Evolutionary conservation across 768 basidiomycete species (phyloP).

Genomic region (Mycena metata): DNA sequence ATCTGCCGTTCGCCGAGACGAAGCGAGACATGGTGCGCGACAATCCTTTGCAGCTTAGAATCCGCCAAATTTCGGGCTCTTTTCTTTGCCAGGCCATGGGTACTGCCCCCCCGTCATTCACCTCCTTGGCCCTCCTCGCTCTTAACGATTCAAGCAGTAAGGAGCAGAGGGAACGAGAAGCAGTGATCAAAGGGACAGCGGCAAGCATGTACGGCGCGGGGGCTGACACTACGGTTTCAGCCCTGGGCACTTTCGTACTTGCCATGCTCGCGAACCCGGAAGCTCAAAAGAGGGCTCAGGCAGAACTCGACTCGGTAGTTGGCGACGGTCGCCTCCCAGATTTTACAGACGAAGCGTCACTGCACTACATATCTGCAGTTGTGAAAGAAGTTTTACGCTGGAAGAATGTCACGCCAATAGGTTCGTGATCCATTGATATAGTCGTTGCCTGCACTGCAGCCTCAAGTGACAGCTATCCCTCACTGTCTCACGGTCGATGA

Average conservation of each 20-base stretch:
- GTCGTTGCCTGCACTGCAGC: no score
- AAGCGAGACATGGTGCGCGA: no score
- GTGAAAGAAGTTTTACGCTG: slow-evolving; percentile 50
- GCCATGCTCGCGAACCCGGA: slow-evolving; percentile 54
- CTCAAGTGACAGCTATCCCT: slow-evolving; percentile 7
- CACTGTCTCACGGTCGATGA: slow-evolving; percentile 38
- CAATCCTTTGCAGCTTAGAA: no score
- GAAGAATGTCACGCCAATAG: slow-evolving; percentile 39
- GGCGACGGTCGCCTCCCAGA: slow-evolving; percentile 50
- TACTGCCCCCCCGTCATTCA: slow-evolving; percentile 15
- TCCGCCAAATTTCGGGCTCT: no score
- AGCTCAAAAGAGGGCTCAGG: slow-evolving; percentile 51
- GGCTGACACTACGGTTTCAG: slow-evolving; percentile 36
- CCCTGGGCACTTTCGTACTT: slow-evolving; percentile 49
- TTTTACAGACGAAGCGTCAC: slow-evolving; percentile 45
- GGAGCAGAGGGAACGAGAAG: slow-evolving; percentile 1
- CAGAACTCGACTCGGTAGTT: slow-evolving; percentile 53
- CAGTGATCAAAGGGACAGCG: not conserved
- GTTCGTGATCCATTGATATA: not conserved
- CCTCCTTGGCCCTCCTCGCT: slow-evolving; percentile 24
- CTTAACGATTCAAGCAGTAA: not conserved
- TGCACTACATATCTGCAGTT: slow-evolving; percentile 11
- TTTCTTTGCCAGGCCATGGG: not conserved
- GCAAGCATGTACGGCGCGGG: slow-evolving; percentile 37
- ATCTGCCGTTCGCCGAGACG: no score